Conservation (phyloP, 169 alveolate species). For the Cryptosporidium ryanae region DNA sequence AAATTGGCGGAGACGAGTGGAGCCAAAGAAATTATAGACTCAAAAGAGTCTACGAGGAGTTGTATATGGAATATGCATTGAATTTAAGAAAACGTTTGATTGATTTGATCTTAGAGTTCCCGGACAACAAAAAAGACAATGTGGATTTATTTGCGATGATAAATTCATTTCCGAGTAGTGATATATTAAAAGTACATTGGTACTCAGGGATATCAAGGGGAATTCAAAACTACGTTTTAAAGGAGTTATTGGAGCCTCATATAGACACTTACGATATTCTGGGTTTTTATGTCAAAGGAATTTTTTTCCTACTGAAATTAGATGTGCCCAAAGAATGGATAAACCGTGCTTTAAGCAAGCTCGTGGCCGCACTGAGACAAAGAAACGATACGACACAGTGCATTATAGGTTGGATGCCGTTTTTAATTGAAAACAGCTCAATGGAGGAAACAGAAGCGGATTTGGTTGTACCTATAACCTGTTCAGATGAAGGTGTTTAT, state of each 20-base stretch:
- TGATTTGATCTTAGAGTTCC: slow-evolving; percentile 9
- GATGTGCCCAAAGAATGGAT: slow-evolving; percentile 63
- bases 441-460: slow-evolving; percentile 22
- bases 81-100: slow-evolving; percentile 29
- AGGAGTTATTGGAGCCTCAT: slow-evolving; percentile 3
- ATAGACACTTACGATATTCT: slow-evolving; percentile 31
- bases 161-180: slow-evolving; percentile 57
- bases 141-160: slow-evolving; percentile 34
- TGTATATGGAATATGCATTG: slow-evolving; percentile 55
- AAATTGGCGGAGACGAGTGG: not conserved
- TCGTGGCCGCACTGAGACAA: slow-evolving; percentile 27
- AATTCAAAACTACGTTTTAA: slow-evolving; percentile 17
- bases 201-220: slow-evolving; percentile 42
- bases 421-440: slow-evolving; percentile 50
- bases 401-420: slow-evolving; percentile 69
- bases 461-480: slow-evolving; percentile 44
- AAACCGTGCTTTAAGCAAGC: not conserved
- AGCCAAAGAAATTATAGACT: not conserved
- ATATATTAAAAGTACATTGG: slow-evolving; percentile 35
- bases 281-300: slow-evolving; percentile 54
- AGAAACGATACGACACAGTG: slow-evolving; percentile 66
- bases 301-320: slow-evolving; percentile 11
- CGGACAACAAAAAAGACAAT: slow-evolving; percentile 2
- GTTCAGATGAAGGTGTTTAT: slow-evolving; percentile 68
- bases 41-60: slow-evolving; percentile 36